A percentile compares a stretch with the other conserved stretches of the same genome.
Conservation (phyloP, 2,329 filamentous ascomycete species). For the Taxawa tesnikishii region DNA sequence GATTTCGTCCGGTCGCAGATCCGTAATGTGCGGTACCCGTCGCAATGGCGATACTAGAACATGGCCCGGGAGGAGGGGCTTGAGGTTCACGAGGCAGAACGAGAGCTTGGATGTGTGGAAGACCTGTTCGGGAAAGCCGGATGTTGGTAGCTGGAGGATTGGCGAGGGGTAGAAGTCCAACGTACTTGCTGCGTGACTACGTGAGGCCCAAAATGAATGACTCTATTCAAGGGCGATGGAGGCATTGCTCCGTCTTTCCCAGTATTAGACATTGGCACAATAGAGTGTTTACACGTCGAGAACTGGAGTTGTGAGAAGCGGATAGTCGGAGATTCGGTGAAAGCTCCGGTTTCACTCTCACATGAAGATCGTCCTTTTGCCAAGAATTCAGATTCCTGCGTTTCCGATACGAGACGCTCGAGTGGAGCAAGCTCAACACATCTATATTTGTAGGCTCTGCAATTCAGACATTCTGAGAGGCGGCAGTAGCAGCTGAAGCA, state of each 20-base stretch:
- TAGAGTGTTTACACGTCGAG: too few species aligned
- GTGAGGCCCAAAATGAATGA: slow-evolving; percentile 62
- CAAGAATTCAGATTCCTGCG: too few species aligned
- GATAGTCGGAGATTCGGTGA: too few species aligned
- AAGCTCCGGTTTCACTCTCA: too few species aligned
- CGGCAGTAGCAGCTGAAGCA: too few species aligned
- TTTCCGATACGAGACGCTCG: too few species aligned
- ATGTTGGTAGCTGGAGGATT: slow-evolving; percentile 2
- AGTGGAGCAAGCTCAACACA: too few species aligned
- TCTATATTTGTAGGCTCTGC: too few species aligned
- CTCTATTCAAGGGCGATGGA: slow-evolving; percentile 12
- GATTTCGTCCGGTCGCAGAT: slow-evolving; percentile 62
- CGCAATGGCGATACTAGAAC: slow-evolving; percentile 74
- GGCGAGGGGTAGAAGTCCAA: slow-evolving; percentile 4
- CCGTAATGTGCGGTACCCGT: slow-evolving; percentile 55
- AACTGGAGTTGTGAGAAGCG: too few species aligned
- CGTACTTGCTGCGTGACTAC: slow-evolving; percentile 62
- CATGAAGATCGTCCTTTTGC: too few species aligned
- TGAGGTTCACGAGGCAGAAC: slow-evolving; percentile 89
- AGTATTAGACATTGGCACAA: too few species aligned
- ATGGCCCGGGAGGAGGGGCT: slow-evolving; percentile 85
- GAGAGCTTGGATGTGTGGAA: slow-evolving; percentile 71
- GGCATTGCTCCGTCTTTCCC: slow-evolving; percentile 6
- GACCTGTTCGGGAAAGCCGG: slow-evolving; percentile 43
- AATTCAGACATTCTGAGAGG: too few species aligned